Evolutionary conservation across 257 asterid genomes (phyloP).

Genomic region (Linaria vulgaris): DNA sequence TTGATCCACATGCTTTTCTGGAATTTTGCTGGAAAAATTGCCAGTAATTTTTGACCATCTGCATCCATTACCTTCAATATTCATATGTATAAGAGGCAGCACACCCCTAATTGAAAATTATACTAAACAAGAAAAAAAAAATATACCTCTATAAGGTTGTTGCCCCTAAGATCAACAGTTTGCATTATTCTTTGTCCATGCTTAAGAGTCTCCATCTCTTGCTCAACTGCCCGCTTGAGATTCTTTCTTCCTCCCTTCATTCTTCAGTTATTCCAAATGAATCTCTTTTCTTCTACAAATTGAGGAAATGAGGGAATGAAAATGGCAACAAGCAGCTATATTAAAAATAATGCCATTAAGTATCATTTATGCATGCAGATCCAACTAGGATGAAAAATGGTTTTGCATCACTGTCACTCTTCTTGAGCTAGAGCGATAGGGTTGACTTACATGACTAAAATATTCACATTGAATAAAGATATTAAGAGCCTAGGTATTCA

Average conservation of each 20-base stretch:
- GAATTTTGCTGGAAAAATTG: constrained; percentile 87
- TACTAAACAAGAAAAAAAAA: not conserved
- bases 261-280: not conserved
- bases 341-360: not conserved
- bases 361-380: not conserved
- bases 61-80: constrained; percentile 73
- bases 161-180: constrained; percentile 74
- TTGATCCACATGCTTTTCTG: constrained; percentile 94
- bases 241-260: constrained; percentile 91
- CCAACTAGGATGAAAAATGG: no score
- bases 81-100: not conserved
- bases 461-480: no score
- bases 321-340: not conserved
- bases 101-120: constrained; percentile 7
- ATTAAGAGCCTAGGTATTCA: no score
- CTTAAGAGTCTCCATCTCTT: constrained; percentile 46
- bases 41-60: constrained; percentile 57
- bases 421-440: no score
- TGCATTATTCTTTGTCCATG: constrained; percentile 73
- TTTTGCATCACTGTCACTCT: no score
- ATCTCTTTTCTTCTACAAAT: constrained; percentile 18
- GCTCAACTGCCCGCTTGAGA: constrained; percentile 70
- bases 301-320: not conserved
- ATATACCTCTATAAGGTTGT: constrained; percentile 73
- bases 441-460: no score